Evolutionary conservation across 2,329 filamentous ascomycete genomes (phyloP), one percentile per base, ranked within the genome.

Genomic region (Colletotrichum siamense): DNA sequence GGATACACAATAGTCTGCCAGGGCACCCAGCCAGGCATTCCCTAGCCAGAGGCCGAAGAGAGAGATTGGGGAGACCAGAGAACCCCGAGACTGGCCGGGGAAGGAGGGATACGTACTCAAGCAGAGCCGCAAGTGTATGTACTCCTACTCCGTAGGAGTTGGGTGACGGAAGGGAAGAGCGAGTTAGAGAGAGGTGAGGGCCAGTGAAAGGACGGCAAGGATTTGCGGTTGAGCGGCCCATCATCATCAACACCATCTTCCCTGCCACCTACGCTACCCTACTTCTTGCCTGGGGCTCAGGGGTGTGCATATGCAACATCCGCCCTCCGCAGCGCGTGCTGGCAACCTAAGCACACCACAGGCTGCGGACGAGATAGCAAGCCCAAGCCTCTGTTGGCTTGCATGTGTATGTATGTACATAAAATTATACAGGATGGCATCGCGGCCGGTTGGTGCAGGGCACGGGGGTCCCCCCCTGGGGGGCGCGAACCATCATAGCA

Each of bases 41-140:
- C 62, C 26, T 24, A 59, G 16, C 28, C 30, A 34, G 30, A 63
- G 61, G 5, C 12, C n/a, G 55, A 22, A 52, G 34, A 49, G n/a
- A 18, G 26, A 16, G n/a, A 59, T 55, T 44, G 57, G 74, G 74
- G 71, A 65, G 15, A 28, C 24, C 28, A 32, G 26, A 62, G 22
- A 62, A 61, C 49, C 74, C 74, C 69, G 39, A 34, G n/a, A 52
- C n/a, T 52, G 44, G 44, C 44, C 44, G 44, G n/a, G 57, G n/a
- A 15, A 16, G 16, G 13, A 39, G 22, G 22, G 59, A 44, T 64
- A 73, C 63, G 73, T 75, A 68, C n/a, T 49, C 10, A 52, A 52
- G 73, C 73, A 75, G 73, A 75, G 73, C 73, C 73, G 24, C 73
- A 75, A 26, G 30, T 22, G 15, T 52, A 39, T 39, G 36, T 39